Conservation (phyloP, 2,329 filamentous ascomycete species). For the Diaporthe australafricana region DNA sequence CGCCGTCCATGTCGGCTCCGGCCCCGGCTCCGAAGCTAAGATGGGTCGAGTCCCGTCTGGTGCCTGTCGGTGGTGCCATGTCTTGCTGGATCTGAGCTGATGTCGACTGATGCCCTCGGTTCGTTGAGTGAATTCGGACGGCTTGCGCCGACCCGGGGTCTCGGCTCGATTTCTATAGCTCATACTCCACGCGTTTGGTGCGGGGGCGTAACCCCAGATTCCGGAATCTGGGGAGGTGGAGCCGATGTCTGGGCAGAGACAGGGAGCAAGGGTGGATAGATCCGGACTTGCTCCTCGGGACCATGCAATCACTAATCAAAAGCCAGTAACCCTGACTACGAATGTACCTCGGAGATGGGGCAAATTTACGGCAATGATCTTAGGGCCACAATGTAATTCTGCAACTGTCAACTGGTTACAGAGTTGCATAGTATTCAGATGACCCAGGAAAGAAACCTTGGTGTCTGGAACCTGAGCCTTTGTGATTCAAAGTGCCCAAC, state of each 20-base stretch:
- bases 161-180: slow-evolving; percentile 25
- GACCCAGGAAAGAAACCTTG: background rate
- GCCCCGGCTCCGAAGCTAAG: slow-evolving; percentile 1
- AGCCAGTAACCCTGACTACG: background rate
- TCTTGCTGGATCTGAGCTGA: background rate
- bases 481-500: background rate
- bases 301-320: background rate
- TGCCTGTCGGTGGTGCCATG: slow-evolving; percentile 5
- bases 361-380: background rate
- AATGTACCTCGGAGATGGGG: background rate
- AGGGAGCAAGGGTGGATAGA: background rate
- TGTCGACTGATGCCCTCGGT: slow-evolving; percentile 23
- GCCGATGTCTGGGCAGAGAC: background rate
- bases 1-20: slow-evolving; percentile 12
- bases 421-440: background rate
- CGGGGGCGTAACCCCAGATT: slow-evolving; percentile 6
- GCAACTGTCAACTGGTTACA: no score
- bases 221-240: slow-evolving; percentile 24
- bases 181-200: background rate
- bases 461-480: background rate
- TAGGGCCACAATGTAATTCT: background rate
- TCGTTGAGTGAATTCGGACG: background rate
- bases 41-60: slow-evolving; percentile 13
- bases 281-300: slow-evolving; percentile 19
- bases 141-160: slow-evolving; percentile 16